Percentiles rank a stretch among this genome's conserved stretches.
Evolutionary conservation across 768 basidiomycete species (phyloP).

Genomic region (Kockovaella imperatae): DNA sequence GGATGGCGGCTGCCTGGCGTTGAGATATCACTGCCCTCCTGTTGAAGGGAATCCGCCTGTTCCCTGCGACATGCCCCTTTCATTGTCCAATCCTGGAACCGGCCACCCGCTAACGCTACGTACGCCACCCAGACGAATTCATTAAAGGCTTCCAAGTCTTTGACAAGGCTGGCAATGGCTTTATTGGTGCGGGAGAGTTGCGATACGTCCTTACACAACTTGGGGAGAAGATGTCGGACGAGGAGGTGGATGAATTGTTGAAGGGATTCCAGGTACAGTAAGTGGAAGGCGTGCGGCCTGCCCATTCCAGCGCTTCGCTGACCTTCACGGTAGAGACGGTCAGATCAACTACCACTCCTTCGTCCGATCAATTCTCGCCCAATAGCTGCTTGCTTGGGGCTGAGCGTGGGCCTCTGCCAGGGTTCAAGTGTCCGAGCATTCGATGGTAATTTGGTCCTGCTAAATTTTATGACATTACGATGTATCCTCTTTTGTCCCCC

Average conservation of each 20-base stretch:
- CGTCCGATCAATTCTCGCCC: conserved; percentile 84
- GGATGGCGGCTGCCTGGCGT: background rate
- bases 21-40: background rate
- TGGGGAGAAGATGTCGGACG: conserved; percentile 96
- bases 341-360: conserved; percentile 97
- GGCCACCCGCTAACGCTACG: background rate
- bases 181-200: conserved; percentile 83
- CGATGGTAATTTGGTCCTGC: too few species aligned
- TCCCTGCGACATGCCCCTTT: background rate
- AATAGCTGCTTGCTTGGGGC: too few species aligned
- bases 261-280: conserved; percentile 89
- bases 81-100: conserved; percentile 1
- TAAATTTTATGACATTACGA: too few species aligned
- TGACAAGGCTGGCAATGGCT: conserved; percentile 89
- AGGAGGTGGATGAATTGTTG: conserved; percentile 94
- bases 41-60: background rate
- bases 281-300: too few species aligned
- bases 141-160: conserved; percentile 99
- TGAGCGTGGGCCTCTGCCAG: too few species aligned
- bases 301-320: too few species aligned
- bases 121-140: conserved; percentile 85
- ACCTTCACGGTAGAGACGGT: conserved; percentile 60
- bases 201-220: conserved; percentile 90
- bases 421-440: too few species aligned
- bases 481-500: too few species aligned